Conservation (phyloP, 768 basidiomycete genomes). For the Tulasnella sp. region DNA sequence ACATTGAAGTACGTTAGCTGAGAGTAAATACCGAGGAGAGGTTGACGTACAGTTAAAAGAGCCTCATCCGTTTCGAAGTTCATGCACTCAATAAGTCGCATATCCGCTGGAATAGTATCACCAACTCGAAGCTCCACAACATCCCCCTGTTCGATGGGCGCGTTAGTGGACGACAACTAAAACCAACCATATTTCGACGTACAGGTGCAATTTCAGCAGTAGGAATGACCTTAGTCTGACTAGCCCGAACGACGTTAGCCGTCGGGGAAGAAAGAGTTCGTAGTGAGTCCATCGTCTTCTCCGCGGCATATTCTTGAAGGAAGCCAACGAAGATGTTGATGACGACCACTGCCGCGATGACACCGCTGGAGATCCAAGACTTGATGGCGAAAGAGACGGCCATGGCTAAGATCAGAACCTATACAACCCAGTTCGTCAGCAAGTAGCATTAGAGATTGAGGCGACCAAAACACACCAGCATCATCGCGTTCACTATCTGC, state of each 20-base stretch:
- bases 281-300: conserved; percentile 52
- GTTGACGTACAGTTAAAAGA: conserved; percentile 50
- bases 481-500: conserved; percentile 45
- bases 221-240: conserved; percentile 44
- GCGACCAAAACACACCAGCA: conserved; percentile 27
- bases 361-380: conserved; percentile 53
- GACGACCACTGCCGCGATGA: conserved; percentile 47
- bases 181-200: background rate
- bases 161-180: background rate
- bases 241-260: conserved; percentile 46
- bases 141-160: conserved; percentile 52
- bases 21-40: background rate
- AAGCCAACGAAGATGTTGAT: conserved; percentile 42
- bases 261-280: conserved; percentile 49
- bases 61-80: conserved; percentile 62
- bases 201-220: conserved; percentile 47
- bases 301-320: conserved; percentile 49
- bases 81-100: conserved; percentile 47
- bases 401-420: conserved; percentile 40
- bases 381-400: conserved; percentile 54
- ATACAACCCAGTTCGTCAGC: background rate
- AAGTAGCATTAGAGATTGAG: background rate
- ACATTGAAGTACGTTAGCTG: conserved; percentile 39
- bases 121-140: conserved; percentile 65
- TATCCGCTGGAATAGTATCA: conserved; percentile 49